Evolutionary conservation across 78 protist genomes (phyloP).

Genomic region (Dictyostelium capitatum): DNA sequence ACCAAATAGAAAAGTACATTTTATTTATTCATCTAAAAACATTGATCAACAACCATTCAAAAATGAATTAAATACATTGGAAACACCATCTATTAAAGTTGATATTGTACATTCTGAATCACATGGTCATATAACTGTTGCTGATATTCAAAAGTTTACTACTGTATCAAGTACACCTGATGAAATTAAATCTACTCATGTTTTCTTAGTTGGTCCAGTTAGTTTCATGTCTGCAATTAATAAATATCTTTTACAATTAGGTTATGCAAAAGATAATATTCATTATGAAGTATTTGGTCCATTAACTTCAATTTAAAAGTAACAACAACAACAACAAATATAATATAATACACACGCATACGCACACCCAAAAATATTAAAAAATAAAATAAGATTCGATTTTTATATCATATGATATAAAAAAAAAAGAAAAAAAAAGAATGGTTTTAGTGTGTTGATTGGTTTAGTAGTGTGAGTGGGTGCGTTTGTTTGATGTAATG

Average conservation of each 20-base stretch:
- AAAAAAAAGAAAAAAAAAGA: too few relatives aligned
- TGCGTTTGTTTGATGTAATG: too few relatives aligned
- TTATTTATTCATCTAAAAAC: constrained; percentile 3
- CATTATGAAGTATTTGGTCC: constrained; percentile 75
- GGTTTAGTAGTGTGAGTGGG: too few relatives aligned
- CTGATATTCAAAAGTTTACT: neutral
- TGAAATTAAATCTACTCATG: neutral
- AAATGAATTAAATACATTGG: neutral
- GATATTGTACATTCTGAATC: neutral
- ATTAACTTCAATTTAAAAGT: neutral
- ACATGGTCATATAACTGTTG: neutral
- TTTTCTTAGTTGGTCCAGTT: constrained; percentile 56
- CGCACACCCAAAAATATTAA: neutral
- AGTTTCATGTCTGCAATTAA: constrained; percentile 30
- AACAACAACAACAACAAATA: neutral
- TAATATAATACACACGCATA: too few relatives aligned
- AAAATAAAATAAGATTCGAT: neutral
- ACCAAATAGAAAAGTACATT: constrained; percentile 24
- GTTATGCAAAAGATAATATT: constrained; percentile 24
- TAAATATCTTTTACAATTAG: neutral
- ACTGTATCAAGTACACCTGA: neutral
- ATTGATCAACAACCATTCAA: neutral
- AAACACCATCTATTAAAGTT: neutral
- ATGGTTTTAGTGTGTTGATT: too few relatives aligned
- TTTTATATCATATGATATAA: too few relatives aligned